Conservation (phyloP, 495 filamentous ascomycete species). For the Neurospora sp. region DNA sequence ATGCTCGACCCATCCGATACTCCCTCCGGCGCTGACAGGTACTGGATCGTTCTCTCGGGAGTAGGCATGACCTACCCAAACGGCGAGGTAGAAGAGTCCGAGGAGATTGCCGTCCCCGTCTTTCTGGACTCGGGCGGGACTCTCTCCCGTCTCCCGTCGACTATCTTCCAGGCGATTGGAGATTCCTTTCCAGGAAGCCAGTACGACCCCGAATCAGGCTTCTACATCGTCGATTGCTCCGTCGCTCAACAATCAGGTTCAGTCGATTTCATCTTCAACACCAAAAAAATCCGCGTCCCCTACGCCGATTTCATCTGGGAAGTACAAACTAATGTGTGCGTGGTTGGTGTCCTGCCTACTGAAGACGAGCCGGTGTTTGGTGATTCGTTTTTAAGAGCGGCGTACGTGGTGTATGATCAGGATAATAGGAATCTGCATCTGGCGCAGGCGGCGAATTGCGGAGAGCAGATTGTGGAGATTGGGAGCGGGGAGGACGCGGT, state of each 20-base stretch:
- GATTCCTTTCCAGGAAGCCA: no score
- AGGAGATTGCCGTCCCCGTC: conserved; percentile 13
- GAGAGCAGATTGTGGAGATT: conserved; percentile 17
- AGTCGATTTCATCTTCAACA: conserved; percentile 49
- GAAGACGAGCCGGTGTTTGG: conserved; percentile 20
- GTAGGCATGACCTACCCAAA: conserved; percentile 18
- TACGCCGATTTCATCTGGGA: conserved; percentile 52
- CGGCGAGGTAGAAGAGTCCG: conserved; percentile 8
- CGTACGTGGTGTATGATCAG: conserved; percentile 27
- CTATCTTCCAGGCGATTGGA: conserved; percentile 20
- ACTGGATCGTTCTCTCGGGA: conserved; percentile 18
- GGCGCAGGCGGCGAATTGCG: conserved; percentile 28
- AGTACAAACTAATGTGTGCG: conserved; percentile 19
- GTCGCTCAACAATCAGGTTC: conserved; percentile 38
- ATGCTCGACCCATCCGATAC: conserved; percentile 30
- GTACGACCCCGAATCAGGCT: conserved; percentile 20
- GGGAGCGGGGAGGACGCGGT: conserved; percentile 6
- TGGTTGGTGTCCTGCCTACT: conserved; percentile 15
- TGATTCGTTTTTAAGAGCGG: conserved; percentile 24
- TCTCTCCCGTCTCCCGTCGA: conserved; percentile 12
- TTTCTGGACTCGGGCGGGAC: conserved; percentile 25
- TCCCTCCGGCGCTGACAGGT: conserved; percentile 18
- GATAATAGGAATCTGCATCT: conserved; percentile 25
- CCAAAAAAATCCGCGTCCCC: conserved; percentile 45
- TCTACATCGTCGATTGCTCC: conserved; percentile 50